These are phyloP conservation scores for Tricholoma terreum DNA, from an alignment of 768 basidiomycete genomes.

Conservation along the genomic window DNA sequence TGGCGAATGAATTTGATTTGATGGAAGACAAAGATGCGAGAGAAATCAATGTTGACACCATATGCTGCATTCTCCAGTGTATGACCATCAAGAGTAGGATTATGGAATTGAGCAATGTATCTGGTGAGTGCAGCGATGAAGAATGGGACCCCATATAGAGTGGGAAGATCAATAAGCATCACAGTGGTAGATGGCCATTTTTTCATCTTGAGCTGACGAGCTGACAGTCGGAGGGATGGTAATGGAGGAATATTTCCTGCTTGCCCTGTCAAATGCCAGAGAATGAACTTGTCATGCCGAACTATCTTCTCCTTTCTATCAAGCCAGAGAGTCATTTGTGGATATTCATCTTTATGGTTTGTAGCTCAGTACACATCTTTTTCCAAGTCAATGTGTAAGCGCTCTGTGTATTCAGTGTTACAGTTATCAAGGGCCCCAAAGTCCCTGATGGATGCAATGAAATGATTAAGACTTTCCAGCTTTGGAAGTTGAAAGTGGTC, in stretches of 20 bases:
- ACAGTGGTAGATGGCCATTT: constrained; percentile 11
- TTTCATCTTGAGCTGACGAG: not conserved
- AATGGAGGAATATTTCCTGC: too few relatives aligned
- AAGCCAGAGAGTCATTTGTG: constrained; percentile 37
- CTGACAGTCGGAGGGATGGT: too few relatives aligned
- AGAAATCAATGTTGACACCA: constrained; percentile 17
- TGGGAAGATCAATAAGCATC: constrained; percentile 1
- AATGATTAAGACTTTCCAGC: too few relatives aligned
- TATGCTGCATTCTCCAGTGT: not conserved
- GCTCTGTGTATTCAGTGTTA: constrained; percentile 37
- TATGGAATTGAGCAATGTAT: constrained; percentile 17
- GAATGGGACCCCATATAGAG: constrained; percentile 21
- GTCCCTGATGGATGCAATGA: constrained; percentile 17
- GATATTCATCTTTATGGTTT: too few relatives aligned
- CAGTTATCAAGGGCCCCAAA: constrained; percentile 36
- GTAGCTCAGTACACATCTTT: too few relatives aligned
- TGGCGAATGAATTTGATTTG: constrained; percentile 23
- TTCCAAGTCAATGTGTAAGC: constrained; percentile 27
- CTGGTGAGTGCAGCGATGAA: constrained; percentile 21
- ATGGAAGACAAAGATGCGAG: constrained; percentile 23
- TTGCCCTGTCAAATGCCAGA: too few relatives aligned
- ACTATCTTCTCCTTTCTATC: constrained; percentile 28
- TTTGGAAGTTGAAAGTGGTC: too few relatives aligned
- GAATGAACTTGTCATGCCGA: not conserved
- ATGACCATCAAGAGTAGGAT: constrained; percentile 12